These are phyloP conservation scores for Solanum neorickii DNA, from an alignment of 257 asterid genomes.

Conservation along the genomic window DNA sequence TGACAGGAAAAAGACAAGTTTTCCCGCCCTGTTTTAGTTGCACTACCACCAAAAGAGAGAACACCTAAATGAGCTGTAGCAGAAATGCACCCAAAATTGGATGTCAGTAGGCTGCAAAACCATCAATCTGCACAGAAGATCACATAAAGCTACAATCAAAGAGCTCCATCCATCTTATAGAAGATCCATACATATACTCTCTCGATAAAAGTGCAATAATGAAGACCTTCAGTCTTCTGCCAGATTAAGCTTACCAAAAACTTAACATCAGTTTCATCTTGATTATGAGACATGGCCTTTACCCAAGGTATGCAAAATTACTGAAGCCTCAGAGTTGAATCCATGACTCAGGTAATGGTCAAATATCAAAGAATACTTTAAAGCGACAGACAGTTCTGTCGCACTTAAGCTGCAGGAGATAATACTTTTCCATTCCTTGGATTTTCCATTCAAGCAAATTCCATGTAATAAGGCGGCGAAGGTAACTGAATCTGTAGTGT, in stretches of 20 bases:
- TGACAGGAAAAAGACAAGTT: not conserved
- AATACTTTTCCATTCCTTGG: slow-evolving; percentile 61
- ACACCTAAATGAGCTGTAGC: not conserved
- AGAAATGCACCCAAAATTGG: not conserved
- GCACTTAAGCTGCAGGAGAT: slow-evolving; percentile 27
- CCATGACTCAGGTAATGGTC: slow-evolving; percentile 35
- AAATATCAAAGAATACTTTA: slow-evolving; percentile 40
- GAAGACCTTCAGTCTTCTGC: not conserved
- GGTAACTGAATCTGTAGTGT: slow-evolving; percentile 31
- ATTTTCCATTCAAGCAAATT: slow-evolving; percentile 51
- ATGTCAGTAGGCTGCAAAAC: not conserved
- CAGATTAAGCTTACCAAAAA: not conserved
- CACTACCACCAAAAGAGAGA: not conserved
- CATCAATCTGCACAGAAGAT: not conserved
- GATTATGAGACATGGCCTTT: slow-evolving; percentile 13
- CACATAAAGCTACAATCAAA: not conserved
- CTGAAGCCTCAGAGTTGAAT: slow-evolving; percentile 35
- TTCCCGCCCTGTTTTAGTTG: not conserved
- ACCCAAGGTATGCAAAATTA: slow-evolving; percentile 46
- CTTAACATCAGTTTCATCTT: slow-evolving; percentile 1
- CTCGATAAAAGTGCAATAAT: not conserved
- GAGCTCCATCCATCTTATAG: not conserved
- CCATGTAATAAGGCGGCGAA: slow-evolving; percentile 64
- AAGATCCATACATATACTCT: not conserved
- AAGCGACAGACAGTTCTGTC: slow-evolving; percentile 35